A percentile compares a stretch with the other conserved stretches of the same genome.
phyloP scores from a whole-genome alignment of 139 green algal species.

The Picochlorum costavermella region DNA sequence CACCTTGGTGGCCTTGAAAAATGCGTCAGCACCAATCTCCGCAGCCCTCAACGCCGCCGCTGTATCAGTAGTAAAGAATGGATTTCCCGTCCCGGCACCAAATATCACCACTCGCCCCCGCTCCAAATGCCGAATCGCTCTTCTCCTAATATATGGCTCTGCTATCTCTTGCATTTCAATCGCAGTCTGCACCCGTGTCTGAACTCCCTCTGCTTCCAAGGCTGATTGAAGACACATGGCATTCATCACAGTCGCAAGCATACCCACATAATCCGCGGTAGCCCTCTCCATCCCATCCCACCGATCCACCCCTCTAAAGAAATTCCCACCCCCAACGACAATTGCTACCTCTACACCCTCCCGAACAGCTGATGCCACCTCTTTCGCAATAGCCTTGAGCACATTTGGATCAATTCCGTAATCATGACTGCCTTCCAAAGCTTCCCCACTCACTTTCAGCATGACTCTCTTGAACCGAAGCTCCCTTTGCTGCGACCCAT shows the following conservation, averaged over 20 bases:
- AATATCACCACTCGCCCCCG: slow-evolving; percentile 94
- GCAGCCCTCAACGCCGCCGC: slow-evolving; percentile 88
- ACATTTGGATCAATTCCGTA: slow-evolving; percentile 85
- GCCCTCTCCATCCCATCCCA: slow-evolving; percentile 81
- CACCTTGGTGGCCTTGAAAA: slow-evolving; percentile 95
- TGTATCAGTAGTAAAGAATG: slow-evolving; percentile 98
- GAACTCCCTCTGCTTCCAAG: slow-evolving; percentile 57
- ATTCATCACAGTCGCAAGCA: slow-evolving; percentile 99
- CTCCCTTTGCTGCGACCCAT: background rate
- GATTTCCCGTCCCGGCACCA: slow-evolving; percentile 90
- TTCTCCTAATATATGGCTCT: slow-evolving; percentile 93
- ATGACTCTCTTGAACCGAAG: slow-evolving; percentile 54
- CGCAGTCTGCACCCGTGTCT: slow-evolving; percentile 81
- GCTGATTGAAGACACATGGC: slow-evolving; percentile 75
- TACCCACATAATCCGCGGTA: slow-evolving; percentile 94
- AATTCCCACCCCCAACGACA: slow-evolving; percentile 95
- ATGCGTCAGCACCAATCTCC: slow-evolving; percentile 85
- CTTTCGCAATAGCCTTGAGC: slow-evolving; percentile 67
- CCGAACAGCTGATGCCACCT: slow-evolving; percentile 60
- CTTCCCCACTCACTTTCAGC: slow-evolving; percentile 90
- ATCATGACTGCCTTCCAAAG: slow-evolving; percentile 64
- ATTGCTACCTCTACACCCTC: slow-evolving; percentile 73
- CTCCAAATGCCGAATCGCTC: slow-evolving; percentile 91
- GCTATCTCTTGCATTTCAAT: slow-evolving; percentile 94
- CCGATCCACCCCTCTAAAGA: slow-evolving; percentile 80